Base-by-base conservation (phyloP, 2,329 filamentous ascomycete species). In the Aspergillus oerlinghausenensis region DNA sequence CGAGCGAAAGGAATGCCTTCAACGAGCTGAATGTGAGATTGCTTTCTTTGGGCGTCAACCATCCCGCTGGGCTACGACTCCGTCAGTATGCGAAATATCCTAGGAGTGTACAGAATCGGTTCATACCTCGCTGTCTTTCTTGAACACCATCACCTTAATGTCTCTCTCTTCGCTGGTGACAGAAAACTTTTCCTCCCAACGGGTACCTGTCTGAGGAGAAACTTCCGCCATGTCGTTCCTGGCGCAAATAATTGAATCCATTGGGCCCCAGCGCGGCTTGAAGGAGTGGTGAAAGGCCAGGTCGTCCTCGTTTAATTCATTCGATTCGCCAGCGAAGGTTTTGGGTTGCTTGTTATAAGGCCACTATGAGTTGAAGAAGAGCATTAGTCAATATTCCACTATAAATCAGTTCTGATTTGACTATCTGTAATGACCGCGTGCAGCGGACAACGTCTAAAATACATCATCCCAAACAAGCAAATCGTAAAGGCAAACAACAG, bases 321-420 rank as follows among this genome's bases (percentile, higher is more conserved):
- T 79, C 63, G 83, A 79, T 66, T 88, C 83, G 60, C 84, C 79
- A 63, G 84, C 78, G 66, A 85, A 82, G 42, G 84, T 84, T 69
- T 92, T 91, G 61, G 86, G 79, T 75, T 86, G 85, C 78, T 91
- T 90, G 73, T 89, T 83, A 78, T 94, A 94, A 52, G 91, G 91
- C 85, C 88, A 95, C 91, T 96, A 85, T 68, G 14, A 26, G 14
- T 26, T 14, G 25, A 47, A 66, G 59, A 65, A 63, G 64, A 70
- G 51, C 63, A 66, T 60, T 64, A 67, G 58, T 73, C 77, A 70
- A 75, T 68, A 71, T 70, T 68, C 68, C 63, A 64, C 70, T 57
- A 57, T 63, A 70, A 73, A 75, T 75, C 73, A 69, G 66, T 68
- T 73, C 21, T 70, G 54, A 62, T 65, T 66, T 35, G 65, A 63